A percentile compares a stretch with the other conserved stretches of the same genome.
These are phyloP conservation scores for Rhizopogon hawkerae DNA, from an alignment of 1,284 basidiomycete genomes.

Conservation along the genomic window DNA sequence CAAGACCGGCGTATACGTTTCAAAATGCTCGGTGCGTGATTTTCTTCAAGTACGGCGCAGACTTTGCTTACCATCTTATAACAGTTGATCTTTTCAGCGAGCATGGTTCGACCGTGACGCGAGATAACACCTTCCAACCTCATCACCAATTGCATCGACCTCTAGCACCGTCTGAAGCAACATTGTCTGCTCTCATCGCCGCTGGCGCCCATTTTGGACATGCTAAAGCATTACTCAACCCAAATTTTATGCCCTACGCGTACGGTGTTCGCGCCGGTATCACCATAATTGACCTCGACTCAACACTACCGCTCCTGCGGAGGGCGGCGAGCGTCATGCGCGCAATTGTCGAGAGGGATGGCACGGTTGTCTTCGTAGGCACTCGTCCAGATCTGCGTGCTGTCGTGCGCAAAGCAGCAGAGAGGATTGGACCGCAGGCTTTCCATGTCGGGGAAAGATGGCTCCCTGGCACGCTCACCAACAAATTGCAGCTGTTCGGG, in stretches of 20 bases:
- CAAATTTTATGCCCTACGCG: conserved; percentile 87
- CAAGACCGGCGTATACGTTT: conserved; percentile 49
- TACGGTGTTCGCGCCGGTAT: conserved; percentile 89
- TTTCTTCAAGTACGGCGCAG: conserved; percentile 7
- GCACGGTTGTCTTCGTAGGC: conserved; percentile 86
- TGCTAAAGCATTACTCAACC: conserved; percentile 72
- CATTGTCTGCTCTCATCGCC: conserved; percentile 85
- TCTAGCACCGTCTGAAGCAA: conserved; percentile 52
- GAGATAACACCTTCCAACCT: conserved; percentile 65
- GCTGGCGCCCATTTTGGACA: conserved; percentile 95
- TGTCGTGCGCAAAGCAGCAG: conserved; percentile 73
- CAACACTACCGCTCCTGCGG: conserved; percentile 85
- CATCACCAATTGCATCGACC: conserved; percentile 68
- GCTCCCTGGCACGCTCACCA: conserved; percentile 92
- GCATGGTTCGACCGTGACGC: conserved; percentile 73
- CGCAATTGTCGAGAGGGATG: conserved; percentile 74
- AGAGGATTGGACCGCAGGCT: conserved; percentile 68
- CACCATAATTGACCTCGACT: conserved; percentile 92
- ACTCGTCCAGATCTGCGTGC: conserved; percentile 73
- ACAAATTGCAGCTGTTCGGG: conserved; percentile 75
- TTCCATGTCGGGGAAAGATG: conserved; percentile 85
- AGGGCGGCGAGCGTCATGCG: conserved; percentile 85
- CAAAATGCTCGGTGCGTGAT: conserved; percentile 39
- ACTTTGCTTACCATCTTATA: conserved; percentile 12
- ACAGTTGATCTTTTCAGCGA: conserved; percentile 59